Evolutionary conservation across 495 filamentous ascomycete species (phyloP).

Genomic region (Daldinia childiae): DNA sequence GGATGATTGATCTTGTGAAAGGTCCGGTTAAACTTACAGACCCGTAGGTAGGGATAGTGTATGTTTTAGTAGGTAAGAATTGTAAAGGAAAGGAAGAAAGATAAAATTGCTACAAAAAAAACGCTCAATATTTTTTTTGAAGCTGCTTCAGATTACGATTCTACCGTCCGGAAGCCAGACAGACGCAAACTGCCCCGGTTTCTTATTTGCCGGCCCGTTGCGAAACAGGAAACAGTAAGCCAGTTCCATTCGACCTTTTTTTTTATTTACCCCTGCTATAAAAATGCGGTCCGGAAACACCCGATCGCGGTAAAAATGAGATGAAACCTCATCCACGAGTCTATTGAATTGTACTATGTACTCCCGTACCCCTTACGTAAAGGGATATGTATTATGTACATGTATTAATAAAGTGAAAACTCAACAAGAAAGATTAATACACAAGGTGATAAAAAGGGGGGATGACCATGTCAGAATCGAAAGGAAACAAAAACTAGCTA

Average conservation of each 20-base stretch:
- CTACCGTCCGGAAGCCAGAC: conserved; percentile 11
- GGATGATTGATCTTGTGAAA: conserved; percentile 18
- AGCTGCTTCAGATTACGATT: conserved; percentile 21
- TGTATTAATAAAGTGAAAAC: background rate
- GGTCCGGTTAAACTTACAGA: conserved; percentile 23
- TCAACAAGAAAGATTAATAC: background rate
- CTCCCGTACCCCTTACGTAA: background rate
- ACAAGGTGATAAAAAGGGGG: background rate
- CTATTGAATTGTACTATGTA: conserved; percentile 14
- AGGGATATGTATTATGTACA: conserved; percentile 1
- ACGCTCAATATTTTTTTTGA: conserved; percentile 23
- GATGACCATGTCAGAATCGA: background rate
- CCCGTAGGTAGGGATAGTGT: background rate
- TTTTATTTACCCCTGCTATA: conserved; percentile 17
- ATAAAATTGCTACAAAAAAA: conserved; percentile 16
- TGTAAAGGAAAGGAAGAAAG: background rate
- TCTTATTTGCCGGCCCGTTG: conserved; percentile 36
- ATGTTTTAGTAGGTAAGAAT: conserved; percentile 1
- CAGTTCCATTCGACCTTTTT: conserved; percentile 26
- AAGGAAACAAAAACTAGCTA: background rate
- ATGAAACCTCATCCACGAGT: background rate
- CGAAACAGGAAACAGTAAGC: conserved; percentile 22
- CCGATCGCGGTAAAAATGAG: conserved; percentile 17
- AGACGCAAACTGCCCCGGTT: conserved; percentile 14
- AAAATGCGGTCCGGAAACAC: conserved; percentile 35